These are phyloP conservation scores for Stephania cephalantha DNA, from an alignment of 164 flowering plant genomes.

Conservation along the genomic window DNA sequence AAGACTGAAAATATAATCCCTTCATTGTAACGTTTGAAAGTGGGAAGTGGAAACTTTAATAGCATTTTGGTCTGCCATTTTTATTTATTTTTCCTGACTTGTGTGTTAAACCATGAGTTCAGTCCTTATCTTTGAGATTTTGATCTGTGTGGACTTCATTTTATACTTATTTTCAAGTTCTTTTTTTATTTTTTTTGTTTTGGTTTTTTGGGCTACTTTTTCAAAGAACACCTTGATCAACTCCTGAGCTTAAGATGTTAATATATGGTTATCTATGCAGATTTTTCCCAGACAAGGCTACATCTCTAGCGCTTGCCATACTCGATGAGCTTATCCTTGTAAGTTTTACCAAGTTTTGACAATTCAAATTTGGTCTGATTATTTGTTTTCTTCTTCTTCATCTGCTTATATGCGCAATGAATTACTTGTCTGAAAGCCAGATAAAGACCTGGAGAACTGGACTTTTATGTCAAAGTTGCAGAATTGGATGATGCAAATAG, in stretches of 20 bases:
- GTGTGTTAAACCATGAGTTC: background rate
- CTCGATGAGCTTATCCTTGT: slow-evolving; percentile 73
- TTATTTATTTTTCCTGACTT: background rate
- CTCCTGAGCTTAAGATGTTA: background rate
- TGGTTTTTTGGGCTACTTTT: background rate
- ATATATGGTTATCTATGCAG: slow-evolving; percentile 30
- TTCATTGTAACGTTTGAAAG: too few relatives aligned
- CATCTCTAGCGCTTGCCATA: slow-evolving; percentile 51
- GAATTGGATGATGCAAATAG: background rate
- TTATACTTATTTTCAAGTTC: too few relatives aligned
- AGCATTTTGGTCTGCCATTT: background rate
- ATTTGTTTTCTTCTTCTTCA: background rate
- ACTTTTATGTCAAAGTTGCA: background rate
- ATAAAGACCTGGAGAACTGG: background rate
- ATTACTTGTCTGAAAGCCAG: background rate
- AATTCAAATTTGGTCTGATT: background rate
- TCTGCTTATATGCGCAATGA: background rate
- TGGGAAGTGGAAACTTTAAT: too few relatives aligned
- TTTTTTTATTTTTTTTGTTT: background rate
- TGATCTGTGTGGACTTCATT: too few relatives aligned
- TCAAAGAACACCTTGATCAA: background rate
- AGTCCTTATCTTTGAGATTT: too few relatives aligned
- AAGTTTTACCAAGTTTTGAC: slow-evolving; percentile 14
- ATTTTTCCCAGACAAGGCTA: slow-evolving; percentile 83
- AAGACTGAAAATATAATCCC: too few relatives aligned